phyloP scores from a whole-genome alignment of 225 moss, liverwort and hornwort genomes.

The Polytrichum commune region DNA sequence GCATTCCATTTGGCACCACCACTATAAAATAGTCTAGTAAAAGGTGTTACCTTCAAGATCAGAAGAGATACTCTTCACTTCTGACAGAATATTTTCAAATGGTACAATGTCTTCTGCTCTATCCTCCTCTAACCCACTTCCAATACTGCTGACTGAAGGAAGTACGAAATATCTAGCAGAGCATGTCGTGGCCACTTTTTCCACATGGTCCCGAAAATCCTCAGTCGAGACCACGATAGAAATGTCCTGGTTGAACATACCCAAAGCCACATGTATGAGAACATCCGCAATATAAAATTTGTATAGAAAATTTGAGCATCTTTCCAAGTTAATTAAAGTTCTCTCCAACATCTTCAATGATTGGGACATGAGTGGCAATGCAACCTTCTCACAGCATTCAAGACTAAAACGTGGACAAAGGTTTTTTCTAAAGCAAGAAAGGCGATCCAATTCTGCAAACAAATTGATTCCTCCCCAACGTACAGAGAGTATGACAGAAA shows the following conservation, averaged over 20 bases:
- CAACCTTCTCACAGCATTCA: neutral
- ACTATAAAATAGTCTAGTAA: neutral
- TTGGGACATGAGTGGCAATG: too few relatives aligned
- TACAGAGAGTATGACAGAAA: too few relatives aligned
- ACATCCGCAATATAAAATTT: too few relatives aligned
- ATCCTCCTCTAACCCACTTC: conserved; percentile 20
- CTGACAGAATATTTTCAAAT: conserved; percentile 53
- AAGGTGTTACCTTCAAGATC: conserved; percentile 50
- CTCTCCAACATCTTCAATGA: too few relatives aligned
- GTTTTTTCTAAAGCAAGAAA: too few relatives aligned
- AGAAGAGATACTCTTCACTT: conserved; percentile 51
- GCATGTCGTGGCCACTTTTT: conserved; percentile 68
- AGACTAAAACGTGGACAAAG: too few relatives aligned
- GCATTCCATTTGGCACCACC: too few relatives aligned
- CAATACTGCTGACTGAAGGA: conserved; percentile 48
- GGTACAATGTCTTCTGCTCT: conserved; percentile 28
- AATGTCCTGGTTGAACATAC: conserved; percentile 56
- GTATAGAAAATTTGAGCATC: too few relatives aligned
- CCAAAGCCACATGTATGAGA: neutral
- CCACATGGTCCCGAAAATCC: conserved; percentile 63
- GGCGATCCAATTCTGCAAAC: too few relatives aligned
- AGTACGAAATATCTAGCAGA: conserved; percentile 61
- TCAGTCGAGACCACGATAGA: conserved; percentile 68
- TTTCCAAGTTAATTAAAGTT: too few relatives aligned
- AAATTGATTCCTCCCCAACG: too few relatives aligned